These are phyloP conservation scores for Colletotrichum abscissum DNA, from an alignment of 2,329 filamentous ascomycete genomes.

Conservation along the genomic window DNA sequence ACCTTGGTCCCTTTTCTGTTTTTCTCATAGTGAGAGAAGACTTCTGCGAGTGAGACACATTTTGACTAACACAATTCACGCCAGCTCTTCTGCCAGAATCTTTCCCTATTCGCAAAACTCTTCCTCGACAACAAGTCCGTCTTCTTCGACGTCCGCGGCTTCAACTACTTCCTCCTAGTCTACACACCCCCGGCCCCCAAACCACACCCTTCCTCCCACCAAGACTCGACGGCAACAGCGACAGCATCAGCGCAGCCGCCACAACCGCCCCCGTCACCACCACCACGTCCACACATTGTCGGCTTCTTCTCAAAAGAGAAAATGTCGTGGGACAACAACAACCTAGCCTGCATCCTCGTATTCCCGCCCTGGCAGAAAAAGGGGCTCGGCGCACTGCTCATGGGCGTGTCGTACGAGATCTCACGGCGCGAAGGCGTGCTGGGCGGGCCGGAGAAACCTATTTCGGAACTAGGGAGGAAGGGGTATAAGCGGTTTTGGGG, in stretches of 20 bases:
- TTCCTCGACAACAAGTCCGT: constrained; percentile 99
- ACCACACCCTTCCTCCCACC: background rate
- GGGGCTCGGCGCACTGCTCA: constrained; percentile 87
- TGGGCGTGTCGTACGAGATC: constrained; percentile 94
- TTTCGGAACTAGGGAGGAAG: constrained; percentile 84
- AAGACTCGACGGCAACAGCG: background rate
- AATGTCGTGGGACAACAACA: constrained; percentile 98
- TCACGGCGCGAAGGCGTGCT: constrained; percentile 84
- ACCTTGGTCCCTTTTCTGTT: background rate
- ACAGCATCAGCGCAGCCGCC: no score
- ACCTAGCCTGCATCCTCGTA: constrained; percentile 93
- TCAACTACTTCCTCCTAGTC: constrained; percentile 93
- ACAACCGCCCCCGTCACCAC: background rate
- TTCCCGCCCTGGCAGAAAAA: constrained; percentile 97
- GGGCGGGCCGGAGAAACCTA: constrained; percentile 93
- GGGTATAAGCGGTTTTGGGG: constrained; percentile 91
- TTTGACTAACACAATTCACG: background rate
- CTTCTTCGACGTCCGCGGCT: constrained; percentile 95
- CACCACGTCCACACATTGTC: constrained; percentile 68
- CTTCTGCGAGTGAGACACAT: constrained; percentile 23
- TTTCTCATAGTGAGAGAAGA: background rate
- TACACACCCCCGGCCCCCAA: constrained; percentile 67
- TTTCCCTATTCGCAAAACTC: constrained; percentile 95
- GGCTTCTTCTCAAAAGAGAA: constrained; percentile 99
- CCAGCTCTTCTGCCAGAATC: constrained; percentile 90